Evolutionary conservation across 108 stramenopile species (phyloP).

Genomic region (Pseudonitzschia multiseries): DNA sequence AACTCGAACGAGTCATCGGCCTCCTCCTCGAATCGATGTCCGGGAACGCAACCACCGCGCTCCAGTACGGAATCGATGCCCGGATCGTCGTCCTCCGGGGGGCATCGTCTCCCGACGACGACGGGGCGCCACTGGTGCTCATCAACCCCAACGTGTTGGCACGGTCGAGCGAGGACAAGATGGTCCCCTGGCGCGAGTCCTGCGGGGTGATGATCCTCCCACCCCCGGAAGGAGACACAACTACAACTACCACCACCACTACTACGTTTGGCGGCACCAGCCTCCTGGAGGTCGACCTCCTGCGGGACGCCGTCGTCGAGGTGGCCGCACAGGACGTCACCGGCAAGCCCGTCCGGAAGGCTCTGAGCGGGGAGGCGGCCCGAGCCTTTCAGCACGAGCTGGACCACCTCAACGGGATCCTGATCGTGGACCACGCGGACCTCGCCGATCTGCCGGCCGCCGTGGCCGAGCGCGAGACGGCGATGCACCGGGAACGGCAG

Average conservation of each 20-base stretch:
- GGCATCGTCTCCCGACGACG: background rate
- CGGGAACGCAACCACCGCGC: background rate
- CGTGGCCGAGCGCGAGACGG: background rate
- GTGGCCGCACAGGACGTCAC: constrained; percentile 3
- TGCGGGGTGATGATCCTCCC: background rate
- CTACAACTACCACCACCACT: background rate
- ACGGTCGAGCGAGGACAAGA: constrained; percentile 1
- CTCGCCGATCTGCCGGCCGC: constrained; percentile 5
- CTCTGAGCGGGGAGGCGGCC: constrained; percentile 5
- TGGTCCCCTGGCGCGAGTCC: constrained; percentile 7
- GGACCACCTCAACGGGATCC: constrained; percentile 6
- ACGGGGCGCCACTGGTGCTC: background rate
- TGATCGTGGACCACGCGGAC: constrained; percentile 3
- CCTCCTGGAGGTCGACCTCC: constrained; percentile 2
- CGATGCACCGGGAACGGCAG: background rate
- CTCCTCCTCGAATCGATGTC: background rate
- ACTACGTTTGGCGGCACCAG: background rate
- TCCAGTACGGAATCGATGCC: constrained; percentile 12
- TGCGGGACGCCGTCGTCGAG: constrained; percentile 8
- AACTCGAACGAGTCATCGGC: background rate
- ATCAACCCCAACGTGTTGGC: background rate
- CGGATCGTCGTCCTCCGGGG: constrained; percentile 10
- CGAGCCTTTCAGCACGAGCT: constrained; percentile 14
- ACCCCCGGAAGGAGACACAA: background rate
- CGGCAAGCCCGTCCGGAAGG: background rate